These are phyloP conservation scores for Trypanosomatidae sp. DNA, from an alignment of 208 protist species.

Conservation along the genomic window DNA sequence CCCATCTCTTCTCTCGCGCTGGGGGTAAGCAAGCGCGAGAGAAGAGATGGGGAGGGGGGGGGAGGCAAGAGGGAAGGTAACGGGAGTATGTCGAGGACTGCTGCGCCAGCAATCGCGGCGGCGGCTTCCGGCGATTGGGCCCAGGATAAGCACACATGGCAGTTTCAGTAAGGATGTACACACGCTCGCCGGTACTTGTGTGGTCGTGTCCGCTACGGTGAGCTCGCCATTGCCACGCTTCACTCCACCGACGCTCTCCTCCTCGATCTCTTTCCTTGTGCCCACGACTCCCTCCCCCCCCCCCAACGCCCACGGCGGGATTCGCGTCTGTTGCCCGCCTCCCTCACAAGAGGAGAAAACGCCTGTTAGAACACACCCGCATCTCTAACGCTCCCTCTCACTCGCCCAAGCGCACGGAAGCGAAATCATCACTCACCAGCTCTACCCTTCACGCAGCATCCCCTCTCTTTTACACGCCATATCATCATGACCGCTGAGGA, in stretches of 20 bases:
- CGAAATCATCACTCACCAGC: neutral
- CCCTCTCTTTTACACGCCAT: neutral
- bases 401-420: neutral
- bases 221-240: neutral
- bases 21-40: neutral
- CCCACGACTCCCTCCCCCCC: neutral
- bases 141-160: neutral
- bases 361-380: neutral
- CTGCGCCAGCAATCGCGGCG: neutral
- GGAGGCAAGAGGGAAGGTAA: neutral
- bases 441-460: neutral
- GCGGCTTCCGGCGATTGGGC: neutral
- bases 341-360: neutral
- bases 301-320: neutral
- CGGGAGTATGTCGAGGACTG: neutral
- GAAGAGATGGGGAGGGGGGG: neutral
- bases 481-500: conserved; percentile 56
- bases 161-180: neutral
- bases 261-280: neutral
- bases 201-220: neutral
- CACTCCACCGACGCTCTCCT: neutral
- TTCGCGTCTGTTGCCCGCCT: neutral
- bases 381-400: neutral
- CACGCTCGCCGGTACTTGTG: neutral
- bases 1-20: neutral